Evolutionary conservation across 2,329 filamentous ascomycete genomes (phyloP), one percentile per base, ranked within the genome.

Genomic region (Aspergillus sp.): DNA sequence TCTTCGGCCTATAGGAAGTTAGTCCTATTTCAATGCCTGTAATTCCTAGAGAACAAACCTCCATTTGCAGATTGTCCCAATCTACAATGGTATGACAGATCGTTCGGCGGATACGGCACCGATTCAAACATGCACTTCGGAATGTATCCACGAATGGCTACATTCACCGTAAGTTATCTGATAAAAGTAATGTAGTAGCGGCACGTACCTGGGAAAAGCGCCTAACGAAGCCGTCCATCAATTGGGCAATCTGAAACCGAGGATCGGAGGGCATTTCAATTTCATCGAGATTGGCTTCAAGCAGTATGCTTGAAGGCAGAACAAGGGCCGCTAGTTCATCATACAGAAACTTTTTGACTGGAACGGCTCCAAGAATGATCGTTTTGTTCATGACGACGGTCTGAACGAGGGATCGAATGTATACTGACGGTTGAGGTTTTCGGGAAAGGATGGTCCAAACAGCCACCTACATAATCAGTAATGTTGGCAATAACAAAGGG

Each of bases 91-190:
- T 85, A 70, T 98, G 93, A 60, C 88, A 92, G 8, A 99, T 82
- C n/a, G 89, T 92, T 37, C 95, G 86, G n/a, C 95, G 86, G 43
- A 96, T 86, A 2, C 95, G 88, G 70, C 91, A 96, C 52, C 92
- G 83, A 69, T 98, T 99, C 70, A 98, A 90, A 67, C 92, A 96
- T 17, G 95, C 81, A 7, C 90, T 89, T 48, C 92, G 86, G 67
- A 95, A 88, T 15, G 96, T 83, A 64, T 97, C 93, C 17, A 96
- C 79, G 68, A 92, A 97, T 0, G 89, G 86, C 72, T 91, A 79
- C 5, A 82, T 15, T 37, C 31, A 12, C 12, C 2, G 15, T 23
- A 44, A 40, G n/a, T 56, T 67, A 58, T 53, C 51, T 39, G 53
- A 9, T 33, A 17, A 9, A 17, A 31, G 9, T 4, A 19, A 8